Evolutionary conservation across 192 early-diverging fungal species (phyloP), one percentile per base, ranked within the genome.

Genomic region (Backusella mclennaniae): DNA sequence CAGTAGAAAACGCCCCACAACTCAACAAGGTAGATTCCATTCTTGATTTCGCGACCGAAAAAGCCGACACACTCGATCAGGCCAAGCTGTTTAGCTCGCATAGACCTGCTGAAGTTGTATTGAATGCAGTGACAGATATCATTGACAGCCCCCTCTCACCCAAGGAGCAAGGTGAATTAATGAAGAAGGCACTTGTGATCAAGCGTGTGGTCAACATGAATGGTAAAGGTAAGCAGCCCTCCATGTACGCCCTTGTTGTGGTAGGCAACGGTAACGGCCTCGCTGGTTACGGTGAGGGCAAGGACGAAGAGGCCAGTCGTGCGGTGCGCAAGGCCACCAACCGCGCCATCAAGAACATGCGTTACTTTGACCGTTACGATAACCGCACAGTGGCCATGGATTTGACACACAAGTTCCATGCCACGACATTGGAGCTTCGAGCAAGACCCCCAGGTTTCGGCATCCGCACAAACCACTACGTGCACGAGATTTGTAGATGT

Each of bases 401-500:
- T 83, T 90, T 98, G 59, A 87, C 91, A 66, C 90, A 95, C 85
- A 94, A 96, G 81, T 99, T 93, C 89, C 91, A 95, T 80, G 91
- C 89, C n/a, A 96, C 96, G 19, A 88, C 87, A 66, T 72, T 99
- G 35, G 85, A 90, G 59, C 83, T 99, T 77, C 89, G 91, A 72
- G 90, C 92, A 23, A 91, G 95, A 69, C 94, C 95, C 42, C 97
- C 98, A 74, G 98, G 98, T 59, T 96, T 96, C 82, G 98, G 98
- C 68, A 89, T 94, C 75, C 92, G 96, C n/a, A 91, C 93, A 52
- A 96, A 96, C 84, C 94, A 93, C 71, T 87, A 94, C 73, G 92
- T 99, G 79, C 96, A 99, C 88, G 96, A 98, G 84, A 90, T 99
- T 70, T 97, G 93, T 81, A 88, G 95, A 71, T 97, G 95, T 79